Evolutionary conservation across 2,329 filamentous ascomycete genomes (phyloP).

Genomic region (Lachnellula hyalina): DNA sequence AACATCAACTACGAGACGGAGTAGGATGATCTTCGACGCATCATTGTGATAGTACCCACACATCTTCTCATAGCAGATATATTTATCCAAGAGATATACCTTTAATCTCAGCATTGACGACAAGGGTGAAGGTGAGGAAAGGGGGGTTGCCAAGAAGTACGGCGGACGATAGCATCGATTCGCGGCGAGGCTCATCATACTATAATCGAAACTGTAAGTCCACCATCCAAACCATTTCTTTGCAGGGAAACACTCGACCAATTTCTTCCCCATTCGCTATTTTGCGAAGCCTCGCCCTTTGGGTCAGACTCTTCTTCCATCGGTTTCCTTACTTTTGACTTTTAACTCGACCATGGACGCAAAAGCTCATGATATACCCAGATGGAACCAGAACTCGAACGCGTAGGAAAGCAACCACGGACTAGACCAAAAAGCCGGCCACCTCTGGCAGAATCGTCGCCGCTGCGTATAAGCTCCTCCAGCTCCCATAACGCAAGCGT

Average conservation of each 20-base stretch:
- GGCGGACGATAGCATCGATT: neutral
- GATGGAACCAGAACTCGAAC: slow-evolving; percentile 7
- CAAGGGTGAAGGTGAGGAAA: neutral
- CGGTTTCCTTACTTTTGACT: too few relatives aligned
- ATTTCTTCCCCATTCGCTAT: neutral
- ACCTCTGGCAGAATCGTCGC: neutral
- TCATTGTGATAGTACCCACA: too few relatives aligned
- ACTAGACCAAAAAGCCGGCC: neutral
- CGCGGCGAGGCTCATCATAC: too few relatives aligned
- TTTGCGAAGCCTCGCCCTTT: neutral
- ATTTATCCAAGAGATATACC: too few relatives aligned
- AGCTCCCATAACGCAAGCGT: neutral
- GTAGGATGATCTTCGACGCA: too few relatives aligned
- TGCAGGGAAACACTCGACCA: neutral
- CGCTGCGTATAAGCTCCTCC: neutral
- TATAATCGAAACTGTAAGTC: neutral
- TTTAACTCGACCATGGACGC: neutral
- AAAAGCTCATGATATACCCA: slow-evolving; percentile 2
- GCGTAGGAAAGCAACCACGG: slow-evolving; percentile 1
- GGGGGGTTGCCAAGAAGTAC: neutral
- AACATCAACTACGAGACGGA: too few relatives aligned
- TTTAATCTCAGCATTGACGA: neutral
- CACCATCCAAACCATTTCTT: neutral
- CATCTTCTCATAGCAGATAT: too few relatives aligned
- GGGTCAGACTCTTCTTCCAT: neutral